These are phyloP conservation scores for Dictyostelium purpureum DNA, from an alignment of 78 protist species.

Conservation along the genomic window DNA sequence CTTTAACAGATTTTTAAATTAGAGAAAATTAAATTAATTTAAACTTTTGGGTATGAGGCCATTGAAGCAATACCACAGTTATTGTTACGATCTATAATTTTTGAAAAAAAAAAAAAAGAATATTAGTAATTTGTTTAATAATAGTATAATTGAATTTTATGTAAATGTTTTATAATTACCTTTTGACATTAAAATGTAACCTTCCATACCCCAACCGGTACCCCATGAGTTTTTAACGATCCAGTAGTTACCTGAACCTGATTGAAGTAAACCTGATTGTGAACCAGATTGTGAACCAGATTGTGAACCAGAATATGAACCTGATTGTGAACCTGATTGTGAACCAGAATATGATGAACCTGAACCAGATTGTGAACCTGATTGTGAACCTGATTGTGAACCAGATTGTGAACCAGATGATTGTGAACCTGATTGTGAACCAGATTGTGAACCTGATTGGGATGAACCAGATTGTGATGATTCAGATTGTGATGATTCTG, in stretches of 20 bases:
- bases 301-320: background rate
- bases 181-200: too few relatives aligned
- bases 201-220: too few relatives aligned
- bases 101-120: too few relatives aligned
- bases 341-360: background rate
- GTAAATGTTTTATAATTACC: too few relatives aligned
- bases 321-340: background rate
- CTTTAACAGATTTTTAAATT: too few relatives aligned
- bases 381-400: background rate
- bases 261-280: background rate
- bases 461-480: conserved; percentile 35
- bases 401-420: background rate
- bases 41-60: too few relatives aligned
- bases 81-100: too few relatives aligned
- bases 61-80: too few relatives aligned
- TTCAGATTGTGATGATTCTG: background rate
- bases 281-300: background rate
- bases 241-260: conserved; percentile 77
- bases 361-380: background rate
- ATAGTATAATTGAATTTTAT: too few relatives aligned
- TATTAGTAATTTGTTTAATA: too few relatives aligned
- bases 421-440: background rate
- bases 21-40: too few relatives aligned
- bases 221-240: conserved; percentile 97
- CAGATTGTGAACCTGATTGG: background rate